phyloP scores from a whole-genome alignment of 2,329 filamentous ascomycete species.

The Diaporthe eres region DNA sequence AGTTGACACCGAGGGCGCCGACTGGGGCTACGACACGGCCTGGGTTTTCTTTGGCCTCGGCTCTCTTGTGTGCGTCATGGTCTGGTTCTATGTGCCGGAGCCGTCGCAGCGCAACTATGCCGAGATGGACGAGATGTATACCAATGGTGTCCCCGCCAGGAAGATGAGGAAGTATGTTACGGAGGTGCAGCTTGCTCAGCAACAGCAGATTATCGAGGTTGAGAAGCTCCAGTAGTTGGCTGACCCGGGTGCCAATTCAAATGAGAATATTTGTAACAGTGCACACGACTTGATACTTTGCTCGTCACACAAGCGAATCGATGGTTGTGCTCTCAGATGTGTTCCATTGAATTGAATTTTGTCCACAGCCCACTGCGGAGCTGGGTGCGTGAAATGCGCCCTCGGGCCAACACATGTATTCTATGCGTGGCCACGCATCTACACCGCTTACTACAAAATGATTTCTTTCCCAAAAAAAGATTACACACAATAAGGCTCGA shows the following conservation, averaged over 20 bases:
- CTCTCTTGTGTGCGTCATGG: conserved; percentile 37
- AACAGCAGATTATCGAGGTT: too few species aligned
- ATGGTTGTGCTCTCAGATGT: neutral
- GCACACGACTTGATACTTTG: neutral
- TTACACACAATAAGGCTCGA: neutral
- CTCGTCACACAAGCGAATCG: neutral
- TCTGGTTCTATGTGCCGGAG: conserved; percentile 45
- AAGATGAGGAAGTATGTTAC: conserved; percentile 44
- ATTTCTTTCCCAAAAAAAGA: neutral
- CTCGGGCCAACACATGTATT: neutral
- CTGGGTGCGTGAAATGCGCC: neutral
- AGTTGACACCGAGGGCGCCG: conserved; percentile 42
- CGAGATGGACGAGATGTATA: conserved; percentile 47
- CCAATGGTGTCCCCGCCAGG: conserved; percentile 44
- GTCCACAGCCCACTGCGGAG: neutral
- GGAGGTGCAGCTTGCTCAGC: conserved; percentile 37
- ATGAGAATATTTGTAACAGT: neutral
- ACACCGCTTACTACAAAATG: conserved; percentile 22
- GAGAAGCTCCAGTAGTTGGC: neutral
- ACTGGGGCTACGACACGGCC: conserved; percentile 46
- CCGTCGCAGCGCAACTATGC: conserved; percentile 44
- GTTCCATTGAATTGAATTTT: conserved; percentile 29
- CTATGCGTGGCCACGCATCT: conserved; percentile 21
- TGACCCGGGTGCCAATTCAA: too few species aligned
- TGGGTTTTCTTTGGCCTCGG: conserved; percentile 45